Percentiles rank a stretch among this genome's conserved stretches.
Evolutionary conservation across 768 basidiomycete genomes (phyloP).

Genomic region (Tulasnella sp.): DNA sequence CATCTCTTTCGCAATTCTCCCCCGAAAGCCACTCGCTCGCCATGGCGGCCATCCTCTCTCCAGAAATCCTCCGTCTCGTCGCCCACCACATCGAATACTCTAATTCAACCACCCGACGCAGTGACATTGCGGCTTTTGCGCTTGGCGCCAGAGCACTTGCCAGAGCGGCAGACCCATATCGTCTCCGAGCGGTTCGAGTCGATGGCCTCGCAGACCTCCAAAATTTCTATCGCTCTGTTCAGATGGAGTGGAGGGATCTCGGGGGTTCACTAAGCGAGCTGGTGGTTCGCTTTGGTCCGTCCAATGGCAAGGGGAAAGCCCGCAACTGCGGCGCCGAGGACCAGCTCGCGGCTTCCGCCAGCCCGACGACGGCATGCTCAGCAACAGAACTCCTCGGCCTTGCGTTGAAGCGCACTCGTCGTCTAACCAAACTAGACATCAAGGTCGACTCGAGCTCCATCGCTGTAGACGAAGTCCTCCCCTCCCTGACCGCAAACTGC

Average conservation of each 20-base stretch:
- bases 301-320: conserved; percentile 22
- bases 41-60: conserved; percentile 23
- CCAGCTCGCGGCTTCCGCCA: background rate
- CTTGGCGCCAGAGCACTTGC: conserved; percentile 22
- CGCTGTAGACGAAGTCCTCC: conserved; percentile 22
- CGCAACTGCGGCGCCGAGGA: background rate
- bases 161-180: conserved; percentile 30
- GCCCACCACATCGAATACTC: conserved; percentile 23
- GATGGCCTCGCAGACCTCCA: conserved; percentile 10
- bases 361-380: background rate
- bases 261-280: conserved; percentile 25
- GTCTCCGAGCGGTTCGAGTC: background rate
- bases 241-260: conserved; percentile 27
- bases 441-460: background rate
- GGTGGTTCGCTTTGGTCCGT: conserved; percentile 1
- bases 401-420: conserved; percentile 2
- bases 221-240: conserved; percentile 13
- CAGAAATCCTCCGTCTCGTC: conserved; percentile 29
- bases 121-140: conserved; percentile 24
- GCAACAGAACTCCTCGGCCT: conserved; percentile 20
- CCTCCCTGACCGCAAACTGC: conserved; percentile 6
- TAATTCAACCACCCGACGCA: conserved; percentile 3
- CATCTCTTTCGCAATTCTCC: conserved; percentile 3
- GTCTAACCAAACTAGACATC: conserved; percentile 19
- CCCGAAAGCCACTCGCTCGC: conserved; percentile 23